Evolutionary conservation across 805 yeast genomes (phyloP), one percentile per base, ranked within the genome.

Genomic region (Candida khao-thaluensis): DNA sequence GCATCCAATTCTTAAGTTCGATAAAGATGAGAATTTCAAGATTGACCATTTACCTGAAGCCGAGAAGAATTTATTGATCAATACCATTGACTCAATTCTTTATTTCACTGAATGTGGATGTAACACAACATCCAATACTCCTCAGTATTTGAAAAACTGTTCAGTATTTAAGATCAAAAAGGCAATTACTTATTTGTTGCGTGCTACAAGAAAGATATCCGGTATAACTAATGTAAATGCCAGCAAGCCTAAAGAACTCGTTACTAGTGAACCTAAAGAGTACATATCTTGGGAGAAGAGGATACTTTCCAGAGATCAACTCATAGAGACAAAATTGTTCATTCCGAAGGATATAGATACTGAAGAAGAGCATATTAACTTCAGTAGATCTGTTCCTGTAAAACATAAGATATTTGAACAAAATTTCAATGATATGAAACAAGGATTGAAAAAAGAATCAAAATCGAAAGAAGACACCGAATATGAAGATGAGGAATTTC

Each of bases 1-100:
- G 12, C 96, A 89, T 56, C 95, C 97, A 2, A 84, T 88, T 26
- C 63, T 67, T 38, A 71, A 72, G 47, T 61, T 84, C 39, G 42
- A 44, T 15, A 49, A 43, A 16, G 51, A 50, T 28, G 56, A 45
- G 22, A 38, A 30, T 10, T 28, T 42, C 14, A 68, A 65, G 24
- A 77, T 81, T 54, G 88, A 82, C 35, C 72, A 72, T 17, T 61
- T 83, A 18, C 50, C 66, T 5, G 78, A 77, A 30, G 62, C 66
- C 1, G 79, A 77, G 39, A 79, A 78, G 48, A 71, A 77, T 3
- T 63, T 71, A 12, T 53, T 85, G 32, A 75, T 84, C 2, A 71
- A 79, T 17, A 77, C 85, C 5, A 67, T 83, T 17, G 88, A 82
- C 47, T 74, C 79, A 4, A 64, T 85, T 8, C 59, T 82, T 33